Evolutionary conservation across 768 basidiomycete species (phyloP), one percentile per base, ranked within the genome.

Genomic region (Cubamyces sp.): DNA sequence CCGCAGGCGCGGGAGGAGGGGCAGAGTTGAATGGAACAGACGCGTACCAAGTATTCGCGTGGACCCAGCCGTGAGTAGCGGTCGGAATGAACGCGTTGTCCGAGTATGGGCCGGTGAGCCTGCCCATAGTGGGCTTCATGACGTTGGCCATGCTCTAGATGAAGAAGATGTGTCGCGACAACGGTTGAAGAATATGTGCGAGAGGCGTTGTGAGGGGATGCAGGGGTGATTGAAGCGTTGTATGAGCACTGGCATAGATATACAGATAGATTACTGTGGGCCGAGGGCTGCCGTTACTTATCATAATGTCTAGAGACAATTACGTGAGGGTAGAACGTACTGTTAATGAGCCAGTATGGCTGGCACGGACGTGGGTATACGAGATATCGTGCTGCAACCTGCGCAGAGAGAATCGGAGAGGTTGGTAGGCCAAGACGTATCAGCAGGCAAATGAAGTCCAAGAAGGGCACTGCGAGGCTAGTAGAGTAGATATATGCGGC

Each of bases 1-100:
- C 81, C 5, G 78, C 64, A 5, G 87, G 86, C 16, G 80, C 76
- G 16, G 87, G 87, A n/a, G 87, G 85, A 8, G 83, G 81, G 4
- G 74, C 76, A 40, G 77, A 43, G 54, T 60, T 60, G 57, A 64
- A 64, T 30, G 63, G 63, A 34, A 23, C 54, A 43, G 41, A 34
- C 9, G 57, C 54, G 54, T 49, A 64, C 52, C 50, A 64, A 21
- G 62, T 42, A n/a, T 54, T 60, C 15, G 63, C 53, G n/a, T 64
- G 62, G 18, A 64, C 53, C 62, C 62, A 64, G 26, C 62, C 62
- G 37, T 58, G 62, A 3, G 49, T 57, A 39, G 19, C n/a, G 28
- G 62, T 60, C 18, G 58, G 57, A 39, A 60, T 60, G 25, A 43
- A 60, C 1, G 48, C 41, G 42, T 54, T 50, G 25, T 25, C 42